Conservation (phyloP, 176 grass and related monocot genomes). For the Carex kokanica region DNA sequence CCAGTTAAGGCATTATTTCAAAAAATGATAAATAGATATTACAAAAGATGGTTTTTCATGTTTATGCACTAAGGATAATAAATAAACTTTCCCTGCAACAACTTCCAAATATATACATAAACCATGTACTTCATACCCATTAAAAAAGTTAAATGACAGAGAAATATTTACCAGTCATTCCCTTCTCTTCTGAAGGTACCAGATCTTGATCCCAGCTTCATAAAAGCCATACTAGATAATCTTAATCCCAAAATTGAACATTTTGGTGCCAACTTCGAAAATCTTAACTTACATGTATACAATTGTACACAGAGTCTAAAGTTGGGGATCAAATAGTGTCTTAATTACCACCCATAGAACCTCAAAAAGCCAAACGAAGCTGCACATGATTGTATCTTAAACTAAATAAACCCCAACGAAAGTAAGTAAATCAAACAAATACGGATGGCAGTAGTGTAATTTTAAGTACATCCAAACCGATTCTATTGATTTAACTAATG, state of each 20-base stretch:
- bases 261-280: neutral
- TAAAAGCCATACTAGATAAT: slow-evolving; percentile 41
- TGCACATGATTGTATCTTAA: slow-evolving; percentile 34
- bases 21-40: neutral
- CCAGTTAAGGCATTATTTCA: neutral
- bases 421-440: neutral
- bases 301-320: neutral
- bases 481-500: neutral
- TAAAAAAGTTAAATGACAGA: slow-evolving; percentile 21
- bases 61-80: neutral
- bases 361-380: slow-evolving; percentile 50
- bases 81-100: neutral
- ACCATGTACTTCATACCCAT: neutral
- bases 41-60: neutral
- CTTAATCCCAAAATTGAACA: slow-evolving; percentile 13
- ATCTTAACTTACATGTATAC: neutral
- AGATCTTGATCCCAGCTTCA: slow-evolving; percentile 67
- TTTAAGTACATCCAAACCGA: too few species aligned
- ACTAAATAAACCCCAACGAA: slow-evolving; percentile 8
- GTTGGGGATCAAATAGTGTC: slow-evolving; percentile 16
- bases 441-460: too few species aligned
- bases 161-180: slow-evolving; percentile 53
- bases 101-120: slow-evolving; percentile 17
- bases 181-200: slow-evolving; percentile 71
- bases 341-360: slow-evolving; percentile 42